Percentiles rank a stretch among this genome's conserved stretches.
phyloP scores from a whole-genome alignment of 176 grass and related monocot species.

The Areca catechu region DNA sequence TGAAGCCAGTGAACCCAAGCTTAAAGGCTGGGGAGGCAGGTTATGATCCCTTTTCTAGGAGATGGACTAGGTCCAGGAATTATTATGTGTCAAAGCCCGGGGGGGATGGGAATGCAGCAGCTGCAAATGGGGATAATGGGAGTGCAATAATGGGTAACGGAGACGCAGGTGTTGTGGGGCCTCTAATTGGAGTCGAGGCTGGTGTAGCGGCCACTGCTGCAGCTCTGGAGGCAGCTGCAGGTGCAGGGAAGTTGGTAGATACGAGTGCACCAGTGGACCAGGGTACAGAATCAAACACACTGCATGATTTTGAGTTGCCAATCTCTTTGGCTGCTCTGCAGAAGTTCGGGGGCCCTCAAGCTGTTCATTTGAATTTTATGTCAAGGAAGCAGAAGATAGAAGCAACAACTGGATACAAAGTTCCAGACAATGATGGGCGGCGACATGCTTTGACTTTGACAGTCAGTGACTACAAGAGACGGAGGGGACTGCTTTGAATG shows the following conservation, averaged over 20 bases:
- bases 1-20: constrained; percentile 73
- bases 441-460: constrained; percentile 65
- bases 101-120: constrained; percentile 31
- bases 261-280: constrained; percentile 81
- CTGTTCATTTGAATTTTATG: constrained; percentile 60
- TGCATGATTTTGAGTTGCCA: constrained; percentile 78
- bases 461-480: constrained; percentile 66
- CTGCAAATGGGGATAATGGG: constrained; percentile 13
- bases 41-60: constrained; percentile 93
- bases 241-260: constrained; percentile 76
- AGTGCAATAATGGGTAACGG: constrained; percentile 12
- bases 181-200: constrained; percentile 7
- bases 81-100: constrained; percentile 67
- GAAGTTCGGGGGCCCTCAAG: constrained; percentile 53
- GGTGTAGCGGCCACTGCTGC: constrained; percentile 50
- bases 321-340: constrained; percentile 65
- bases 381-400: constrained; percentile 79
- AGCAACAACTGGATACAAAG: constrained; percentile 50
- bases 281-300: constrained; percentile 50
- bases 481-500: constrained; percentile 55
- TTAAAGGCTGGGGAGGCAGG: constrained; percentile 93
- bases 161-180: constrained; percentile 20
- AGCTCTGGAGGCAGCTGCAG: constrained; percentile 76
- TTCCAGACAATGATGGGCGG: constrained; percentile 59
- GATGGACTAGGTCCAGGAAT: constrained; percentile 90